Base-by-base conservation (phyloP, 1,284 basidiomycete species). In the Cutaneotrichosporon arboriforme region DNA sequence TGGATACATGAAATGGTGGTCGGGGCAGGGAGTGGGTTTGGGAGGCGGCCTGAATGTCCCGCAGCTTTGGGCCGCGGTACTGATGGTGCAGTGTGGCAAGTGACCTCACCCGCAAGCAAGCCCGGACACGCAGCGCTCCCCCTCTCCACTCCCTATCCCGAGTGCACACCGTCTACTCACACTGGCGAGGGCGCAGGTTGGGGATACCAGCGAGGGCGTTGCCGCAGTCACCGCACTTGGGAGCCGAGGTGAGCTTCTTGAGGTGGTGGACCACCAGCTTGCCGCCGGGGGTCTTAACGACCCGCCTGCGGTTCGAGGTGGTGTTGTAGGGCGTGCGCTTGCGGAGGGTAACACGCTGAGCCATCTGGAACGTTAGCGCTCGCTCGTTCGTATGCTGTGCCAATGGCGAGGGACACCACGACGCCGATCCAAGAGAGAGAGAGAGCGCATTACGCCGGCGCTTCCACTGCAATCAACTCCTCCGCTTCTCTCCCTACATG, bases 261-360 rank as follows among this genome's bases (percentile, higher is more conserved):
- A 77, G 66, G 73, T 77, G 74, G 70, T 77, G 75, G 59, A 77
- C 74, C 51, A 76, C 74, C 52, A 77, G 65, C 68, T 75, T 76
- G 63, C 75, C 75, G 67, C 75, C 75, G 51, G 94, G 94, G 41
- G 94, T 98, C 84, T 98, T 98, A 65, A 98, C 85, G 65, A 98
- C 84, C 66, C 92, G 86, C 75, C 92, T 83, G 74, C 90, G 85
- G 84, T 88, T 94, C 58, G 94, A 97, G 73, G 86, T 86, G 78
- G 96, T 98, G 86, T 97, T 97, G 85, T 99, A 99, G 20, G 93
- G 87, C 70, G 88, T 88, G 76, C 94, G 90, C 81, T 94, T 98
- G 81, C 96, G 90, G 80, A 99, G 89, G 69, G 93, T 97, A 72
- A 99, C 93, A 76, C 94, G 92, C 85, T 97, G 90, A 79, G 90